Evolutionary conservation across 805 yeast genomes (phyloP).

Genomic region (Sungouiozyma intestinalis): DNA sequence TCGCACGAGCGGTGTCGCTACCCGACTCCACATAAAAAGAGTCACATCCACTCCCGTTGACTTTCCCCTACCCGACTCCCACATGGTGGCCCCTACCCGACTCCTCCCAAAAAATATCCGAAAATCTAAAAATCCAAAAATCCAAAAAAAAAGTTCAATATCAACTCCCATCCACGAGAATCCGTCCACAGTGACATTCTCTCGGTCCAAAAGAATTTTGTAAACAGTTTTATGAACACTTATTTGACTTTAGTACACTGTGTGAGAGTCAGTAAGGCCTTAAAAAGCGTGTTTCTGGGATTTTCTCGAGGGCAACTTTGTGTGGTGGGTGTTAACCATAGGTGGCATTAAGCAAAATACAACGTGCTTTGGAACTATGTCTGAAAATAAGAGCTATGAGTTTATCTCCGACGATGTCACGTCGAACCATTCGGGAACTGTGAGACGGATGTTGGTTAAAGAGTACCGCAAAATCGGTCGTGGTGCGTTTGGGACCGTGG

Average conservation of each 20-base stretch:
- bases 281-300: background rate
- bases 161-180: background rate
- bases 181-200: background rate
- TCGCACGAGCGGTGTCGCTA: no score
- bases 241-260: background rate
- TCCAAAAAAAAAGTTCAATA: no score
- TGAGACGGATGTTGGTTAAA: conserved; percentile 54
- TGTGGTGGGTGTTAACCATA: no score
- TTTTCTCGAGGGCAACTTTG: background rate
- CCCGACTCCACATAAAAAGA: no score
- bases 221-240: background rate
- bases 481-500: conserved; percentile 81
- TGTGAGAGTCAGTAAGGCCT: background rate
- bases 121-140: no score
- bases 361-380: no score
- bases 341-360: no score
- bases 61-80: no score
- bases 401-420: conserved; percentile 52
- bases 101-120: no score
- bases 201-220: background rate
- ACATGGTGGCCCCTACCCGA: no score
- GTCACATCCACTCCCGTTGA: no score
- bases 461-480: conserved; percentile 72
- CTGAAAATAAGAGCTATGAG: conserved; percentile 22
- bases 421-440: conserved; percentile 42